A percentile compares a stretch with the other conserved stretches of the same genome.
Conservation (phyloP, 148 eudicot species). For the Amaranthus cruentus region DNA sequence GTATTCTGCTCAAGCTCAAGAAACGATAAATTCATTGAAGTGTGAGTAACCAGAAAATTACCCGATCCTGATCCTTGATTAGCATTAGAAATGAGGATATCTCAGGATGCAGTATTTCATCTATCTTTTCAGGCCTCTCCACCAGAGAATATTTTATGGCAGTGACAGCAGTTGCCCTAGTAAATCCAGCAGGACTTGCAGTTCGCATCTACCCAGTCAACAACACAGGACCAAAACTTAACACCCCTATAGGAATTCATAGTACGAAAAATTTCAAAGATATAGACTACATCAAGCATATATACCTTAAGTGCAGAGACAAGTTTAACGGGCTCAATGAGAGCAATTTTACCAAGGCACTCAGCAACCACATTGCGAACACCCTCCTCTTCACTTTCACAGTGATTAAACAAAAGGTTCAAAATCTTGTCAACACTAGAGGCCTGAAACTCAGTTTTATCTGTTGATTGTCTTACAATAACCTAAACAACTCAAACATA, state of each 20-base stretch:
- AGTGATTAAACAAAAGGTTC: conserved; percentile 78
- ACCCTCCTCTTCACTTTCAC: conserved; percentile 99
- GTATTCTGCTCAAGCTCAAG: neutral
- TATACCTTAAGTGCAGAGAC: conserved; percentile 91
- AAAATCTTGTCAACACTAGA: conserved; percentile 96
- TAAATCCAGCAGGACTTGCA: conserved; percentile 76
- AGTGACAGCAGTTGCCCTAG: conserved; percentile 86
- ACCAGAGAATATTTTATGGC: conserved; percentile 91
- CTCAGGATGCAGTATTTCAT: conserved; percentile 78
- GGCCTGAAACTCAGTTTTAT: conserved; percentile 92
- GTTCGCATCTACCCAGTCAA: conserved; percentile 51
- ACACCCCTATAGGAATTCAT: neutral
- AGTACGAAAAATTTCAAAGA: neutral
- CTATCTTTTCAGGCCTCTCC: conserved; percentile 93
- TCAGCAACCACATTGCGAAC: conserved; percentile 99
- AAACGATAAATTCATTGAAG: neutral
- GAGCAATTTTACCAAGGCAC: conserved; percentile 94
- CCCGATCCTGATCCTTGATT: conserved; percentile 91
- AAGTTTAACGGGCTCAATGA: conserved; percentile 86
- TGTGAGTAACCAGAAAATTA: conserved; percentile 23
- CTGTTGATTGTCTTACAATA: conserved; percentile 96
- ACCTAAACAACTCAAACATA: conserved; percentile 42
- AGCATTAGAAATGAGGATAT: conserved; percentile 91
- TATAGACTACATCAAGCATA: neutral
- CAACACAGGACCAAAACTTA: conserved; percentile 9